Percentiles rank a stretch among this genome's conserved stretches.
These are phyloP conservation scores for Aspergillus hortae DNA, from an alignment of 2,329 filamentous ascomycete genomes.

Conservation along the genomic window DNA sequence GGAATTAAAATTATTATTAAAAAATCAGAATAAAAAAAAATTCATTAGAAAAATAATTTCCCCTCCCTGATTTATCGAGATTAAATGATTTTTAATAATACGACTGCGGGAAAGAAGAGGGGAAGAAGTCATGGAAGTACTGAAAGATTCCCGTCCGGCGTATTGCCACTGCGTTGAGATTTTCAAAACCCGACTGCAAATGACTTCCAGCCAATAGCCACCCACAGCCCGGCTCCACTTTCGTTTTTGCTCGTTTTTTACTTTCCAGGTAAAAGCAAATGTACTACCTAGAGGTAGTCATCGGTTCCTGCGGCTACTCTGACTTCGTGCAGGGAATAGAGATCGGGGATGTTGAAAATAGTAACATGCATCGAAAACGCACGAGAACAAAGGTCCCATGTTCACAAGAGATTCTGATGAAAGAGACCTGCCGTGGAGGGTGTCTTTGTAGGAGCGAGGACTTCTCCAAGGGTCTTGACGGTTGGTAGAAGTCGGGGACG, in stretches of 20 bases:
- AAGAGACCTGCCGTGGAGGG: not conserved
- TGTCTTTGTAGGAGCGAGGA: too few relatives aligned
- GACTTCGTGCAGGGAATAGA: too few relatives aligned
- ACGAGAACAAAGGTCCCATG: not conserved
- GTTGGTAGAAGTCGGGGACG: not conserved
- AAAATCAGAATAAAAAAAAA: constrained; percentile 1
- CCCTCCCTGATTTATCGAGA: not conserved
- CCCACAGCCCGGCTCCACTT: constrained; percentile 3
- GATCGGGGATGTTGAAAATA: not conserved
- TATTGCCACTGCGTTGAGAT: too few relatives aligned
- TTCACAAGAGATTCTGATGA: not conserved
- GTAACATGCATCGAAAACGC: not conserved
- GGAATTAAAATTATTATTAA: constrained; percentile 3
- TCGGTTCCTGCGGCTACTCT: constrained; percentile 22
- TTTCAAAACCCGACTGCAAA: constrained; percentile 13
- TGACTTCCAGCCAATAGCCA: constrained; percentile 9
- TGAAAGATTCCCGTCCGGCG: constrained; percentile 3
- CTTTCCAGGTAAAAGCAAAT: constrained; percentile 6
- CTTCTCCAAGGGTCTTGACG: too few relatives aligned
- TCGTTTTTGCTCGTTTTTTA: constrained; percentile 10
- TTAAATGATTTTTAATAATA: constrained; percentile 12
- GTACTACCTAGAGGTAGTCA: constrained; percentile 12
- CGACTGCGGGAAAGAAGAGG: constrained; percentile 7
- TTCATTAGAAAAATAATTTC: not conserved
- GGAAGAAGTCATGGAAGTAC: constrained; percentile 1